Evolutionary conservation across 192 early-diverging fungal genomes (phyloP).

Genomic region (Coemansia erecta): DNA sequence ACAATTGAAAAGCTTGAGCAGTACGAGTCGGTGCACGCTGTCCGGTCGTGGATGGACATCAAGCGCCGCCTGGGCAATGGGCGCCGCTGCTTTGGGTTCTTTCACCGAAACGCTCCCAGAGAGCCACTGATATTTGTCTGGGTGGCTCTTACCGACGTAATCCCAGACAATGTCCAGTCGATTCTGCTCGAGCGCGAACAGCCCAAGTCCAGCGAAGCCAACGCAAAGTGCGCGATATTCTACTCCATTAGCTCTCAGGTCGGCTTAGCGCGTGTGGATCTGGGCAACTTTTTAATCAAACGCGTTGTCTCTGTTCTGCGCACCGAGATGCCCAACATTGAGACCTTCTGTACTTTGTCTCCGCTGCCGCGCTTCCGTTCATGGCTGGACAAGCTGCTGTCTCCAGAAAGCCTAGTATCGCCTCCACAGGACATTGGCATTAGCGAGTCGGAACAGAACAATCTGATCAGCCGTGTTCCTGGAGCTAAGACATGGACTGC

Average conservation of each 20-base stretch:
- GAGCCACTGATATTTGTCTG: constrained; percentile 92
- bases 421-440: constrained; percentile 18
- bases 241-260: constrained; percentile 92
- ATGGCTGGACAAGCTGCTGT: constrained; percentile 66
- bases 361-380: constrained; percentile 84
- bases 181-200: constrained; percentile 61
- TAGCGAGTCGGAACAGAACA: constrained; percentile 4
- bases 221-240: constrained; percentile 75
- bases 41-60: constrained; percentile 76
- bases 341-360: constrained; percentile 84
- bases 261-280: constrained; percentile 82
- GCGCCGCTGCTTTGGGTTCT: constrained; percentile 82
- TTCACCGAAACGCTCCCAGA: constrained; percentile 69
- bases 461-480: constrained; percentile 20
- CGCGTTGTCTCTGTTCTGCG: constrained; percentile 81
- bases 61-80: constrained; percentile 73
- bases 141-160: constrained; percentile 67
- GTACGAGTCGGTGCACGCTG: constrained; percentile 90
- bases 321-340: constrained; percentile 63
- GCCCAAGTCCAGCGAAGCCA: constrained; percentile 34
- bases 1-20: constrained; percentile 78
- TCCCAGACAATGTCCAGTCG: constrained; percentile 67
- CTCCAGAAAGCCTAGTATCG: constrained; percentile 18
- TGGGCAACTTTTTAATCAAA: constrained; percentile 90
- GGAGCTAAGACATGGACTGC: constrained; percentile 33